A percentile compares a stretch with the other conserved stretches of the same genome.
Conservation (phyloP, 306 rosid genomes). For the Rosa persica region DNA sequence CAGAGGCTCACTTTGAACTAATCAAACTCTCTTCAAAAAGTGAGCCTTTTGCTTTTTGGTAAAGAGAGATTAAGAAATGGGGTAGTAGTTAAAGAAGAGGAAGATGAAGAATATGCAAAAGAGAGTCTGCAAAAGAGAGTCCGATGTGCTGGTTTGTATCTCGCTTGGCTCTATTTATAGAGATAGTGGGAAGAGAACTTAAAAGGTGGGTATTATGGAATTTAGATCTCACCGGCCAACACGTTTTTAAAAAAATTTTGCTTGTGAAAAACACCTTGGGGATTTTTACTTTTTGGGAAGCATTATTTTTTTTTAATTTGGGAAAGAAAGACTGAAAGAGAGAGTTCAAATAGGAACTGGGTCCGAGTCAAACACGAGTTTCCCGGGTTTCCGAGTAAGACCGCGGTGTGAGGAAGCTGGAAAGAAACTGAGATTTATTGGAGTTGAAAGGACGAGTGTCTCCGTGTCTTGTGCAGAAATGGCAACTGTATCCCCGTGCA, state of each 20-base stretch:
- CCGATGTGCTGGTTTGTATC: conserved; percentile 19
- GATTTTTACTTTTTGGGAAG: not conserved
- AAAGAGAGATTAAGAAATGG: conserved; percentile 1
- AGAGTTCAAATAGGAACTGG: not conserved
- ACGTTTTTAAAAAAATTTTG: conserved; percentile 27
- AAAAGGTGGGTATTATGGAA: conserved; percentile 18
- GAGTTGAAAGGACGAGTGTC: not conserved
- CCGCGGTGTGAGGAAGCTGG: conserved; percentile 41
- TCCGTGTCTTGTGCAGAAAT: conserved; percentile 13
- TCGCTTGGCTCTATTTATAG: conserved; percentile 4
- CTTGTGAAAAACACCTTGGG: conserved; percentile 35
- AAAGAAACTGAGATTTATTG: not conserved
- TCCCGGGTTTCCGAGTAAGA: conserved; percentile 18
- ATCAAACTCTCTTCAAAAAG: conserved; percentile 5
- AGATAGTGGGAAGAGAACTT: not conserved
- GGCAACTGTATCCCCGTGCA: conserved; percentile 11
- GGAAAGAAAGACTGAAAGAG: not conserved
- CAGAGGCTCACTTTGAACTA: not conserved
- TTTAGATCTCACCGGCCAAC: conserved; percentile 47
- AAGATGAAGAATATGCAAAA: not conserved
- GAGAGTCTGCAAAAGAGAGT: not conserved
- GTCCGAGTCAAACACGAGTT: conserved; percentile 39
- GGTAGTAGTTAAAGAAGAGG: not conserved
- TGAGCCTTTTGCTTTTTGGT: not conserved
- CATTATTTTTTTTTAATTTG: not conserved